Percentiles rank a stretch among this genome's conserved stretches.
Conservation (phyloP, 2,329 filamentous ascomycete species). For the Salinomyces thailandicus region DNA sequence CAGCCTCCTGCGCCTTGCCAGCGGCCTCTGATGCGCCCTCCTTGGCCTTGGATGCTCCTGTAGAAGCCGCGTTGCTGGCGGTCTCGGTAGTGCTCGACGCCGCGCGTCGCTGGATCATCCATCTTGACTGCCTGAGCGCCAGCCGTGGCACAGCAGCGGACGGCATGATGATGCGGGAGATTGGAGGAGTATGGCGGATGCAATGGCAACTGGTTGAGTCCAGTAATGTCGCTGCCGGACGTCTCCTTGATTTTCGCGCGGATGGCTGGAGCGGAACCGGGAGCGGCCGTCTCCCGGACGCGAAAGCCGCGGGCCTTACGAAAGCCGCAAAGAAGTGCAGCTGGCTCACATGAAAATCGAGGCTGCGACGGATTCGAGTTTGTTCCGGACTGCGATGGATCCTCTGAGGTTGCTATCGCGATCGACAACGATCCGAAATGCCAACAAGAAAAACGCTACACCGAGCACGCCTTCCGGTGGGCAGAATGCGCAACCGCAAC, state of each 20-base stretch:
- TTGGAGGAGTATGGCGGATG: conserved; percentile 9
- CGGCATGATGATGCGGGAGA: conserved; percentile 32
- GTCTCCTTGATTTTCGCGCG: conserved; percentile 8
- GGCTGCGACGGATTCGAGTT: no score
- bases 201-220: conserved; percentile 10
- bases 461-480: conserved; percentile 54
- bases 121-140: conserved; percentile 35
- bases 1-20: conserved; percentile 50
- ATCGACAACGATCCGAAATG: conserved; percentile 51
- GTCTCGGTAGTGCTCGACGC: conserved; percentile 40
- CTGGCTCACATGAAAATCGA: not conserved
- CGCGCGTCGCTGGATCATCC: conserved; percentile 36
- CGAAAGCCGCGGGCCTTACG: not conserved
- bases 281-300: not conserved
- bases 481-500: conserved; percentile 54
- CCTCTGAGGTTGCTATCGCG: conserved; percentile 63
- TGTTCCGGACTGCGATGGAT: conserved; percentile 46
- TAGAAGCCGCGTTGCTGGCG: conserved; percentile 30
- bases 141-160: conserved; percentile 37
- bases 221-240: conserved; percentile 1
- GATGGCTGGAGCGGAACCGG: not conserved
- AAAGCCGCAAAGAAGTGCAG: not conserved
- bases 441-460: conserved; percentile 23
- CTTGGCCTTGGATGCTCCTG: conserved; percentile 31
- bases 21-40: conserved; percentile 22